A percentile compares a stretch with the other conserved stretches of the same genome.
These are phyloP conservation scores for Ceratobasidium sp. DNA, from an alignment of 1,284 basidiomycete genomes.

Conservation along the genomic window DNA sequence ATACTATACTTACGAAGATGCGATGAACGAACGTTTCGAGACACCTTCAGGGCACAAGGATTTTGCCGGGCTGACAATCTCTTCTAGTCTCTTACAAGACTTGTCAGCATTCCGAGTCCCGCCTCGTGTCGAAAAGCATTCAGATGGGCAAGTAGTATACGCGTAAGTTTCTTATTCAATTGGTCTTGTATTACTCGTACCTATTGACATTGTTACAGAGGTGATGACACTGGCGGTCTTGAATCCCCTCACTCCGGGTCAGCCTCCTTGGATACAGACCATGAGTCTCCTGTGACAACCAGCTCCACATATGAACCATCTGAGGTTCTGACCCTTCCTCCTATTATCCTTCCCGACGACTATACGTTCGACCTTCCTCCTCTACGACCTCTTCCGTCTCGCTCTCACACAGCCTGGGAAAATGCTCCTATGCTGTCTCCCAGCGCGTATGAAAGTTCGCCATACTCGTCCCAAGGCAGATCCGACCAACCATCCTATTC, in stretches of 20 bases:
- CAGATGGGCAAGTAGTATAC: slow-evolving; percentile 27
- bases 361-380: slow-evolving; percentile 23
- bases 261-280: slow-evolving; percentile 15
- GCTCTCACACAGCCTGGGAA: slow-evolving; percentile 12
- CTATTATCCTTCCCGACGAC: background rate
- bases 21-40: slow-evolving; percentile 35
- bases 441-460: background rate
- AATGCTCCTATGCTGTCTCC: background rate
- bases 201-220: slow-evolving; percentile 15
- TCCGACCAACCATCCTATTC: background rate
- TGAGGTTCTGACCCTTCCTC: slow-evolving; percentile 6
- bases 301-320: slow-evolving; percentile 7
- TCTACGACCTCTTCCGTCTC: slow-evolving; percentile 4
- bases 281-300: slow-evolving; percentile 1
- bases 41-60: slow-evolving; percentile 37
- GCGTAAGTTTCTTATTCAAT: slow-evolving; percentile 27
- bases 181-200: background rate
- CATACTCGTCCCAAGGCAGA: background rate
- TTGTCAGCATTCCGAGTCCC: slow-evolving; percentile 32
- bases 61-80: slow-evolving; percentile 21
- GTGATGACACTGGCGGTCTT: slow-evolving; percentile 19
- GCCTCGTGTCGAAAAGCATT: slow-evolving; percentile 22
- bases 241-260: background rate
- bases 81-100: slow-evolving; percentile 18
- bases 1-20: slow-evolving; percentile 44